Percentiles rank a stretch among this genome's conserved stretches.
Conservation (phyloP, 176 grass and related monocot genomes). For the Zea luxurians region DNA sequence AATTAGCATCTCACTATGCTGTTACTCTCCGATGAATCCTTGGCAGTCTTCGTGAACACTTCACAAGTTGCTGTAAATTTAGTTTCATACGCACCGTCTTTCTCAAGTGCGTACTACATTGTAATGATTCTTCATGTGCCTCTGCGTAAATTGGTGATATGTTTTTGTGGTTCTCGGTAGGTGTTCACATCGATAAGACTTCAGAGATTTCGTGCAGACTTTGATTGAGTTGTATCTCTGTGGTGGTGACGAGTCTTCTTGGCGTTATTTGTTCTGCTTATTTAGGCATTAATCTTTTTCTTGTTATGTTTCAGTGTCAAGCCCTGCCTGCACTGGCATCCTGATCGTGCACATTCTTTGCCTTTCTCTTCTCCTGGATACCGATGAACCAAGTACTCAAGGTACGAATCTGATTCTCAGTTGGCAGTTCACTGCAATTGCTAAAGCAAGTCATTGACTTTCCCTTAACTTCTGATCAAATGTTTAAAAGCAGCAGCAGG, state of each 20-base stretch:
- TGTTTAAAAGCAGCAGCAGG: slow-evolving; percentile 7
- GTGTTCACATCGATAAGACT: neutral
- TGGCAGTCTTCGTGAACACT: neutral
- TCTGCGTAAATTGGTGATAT: neutral
- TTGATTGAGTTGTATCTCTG: neutral
- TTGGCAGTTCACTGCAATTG: neutral
- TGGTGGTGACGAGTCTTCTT: neutral
- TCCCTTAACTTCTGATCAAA: neutral
- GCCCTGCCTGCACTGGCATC: neutral
- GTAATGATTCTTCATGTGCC: neutral
- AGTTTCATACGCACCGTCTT: neutral
- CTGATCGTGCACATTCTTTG: neutral
- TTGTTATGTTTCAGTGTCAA: slow-evolving; percentile 27
- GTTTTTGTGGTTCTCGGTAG: neutral
- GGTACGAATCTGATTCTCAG: slow-evolving; percentile 1
- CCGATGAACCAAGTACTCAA: neutral
- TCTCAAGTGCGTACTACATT: neutral
- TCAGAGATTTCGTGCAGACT: neutral
- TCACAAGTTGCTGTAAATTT: neutral
- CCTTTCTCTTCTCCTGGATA: slow-evolving; percentile 1
- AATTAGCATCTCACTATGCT: neutral
- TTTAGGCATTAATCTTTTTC: neutral
- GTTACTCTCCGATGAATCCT: neutral
- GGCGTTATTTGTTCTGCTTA: neutral
- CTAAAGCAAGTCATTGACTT: neutral